These are phyloP conservation scores for Aspergillus jensenii DNA, from an alignment of 2,329 filamentous ascomycete species.

Conservation along the genomic window DNA sequence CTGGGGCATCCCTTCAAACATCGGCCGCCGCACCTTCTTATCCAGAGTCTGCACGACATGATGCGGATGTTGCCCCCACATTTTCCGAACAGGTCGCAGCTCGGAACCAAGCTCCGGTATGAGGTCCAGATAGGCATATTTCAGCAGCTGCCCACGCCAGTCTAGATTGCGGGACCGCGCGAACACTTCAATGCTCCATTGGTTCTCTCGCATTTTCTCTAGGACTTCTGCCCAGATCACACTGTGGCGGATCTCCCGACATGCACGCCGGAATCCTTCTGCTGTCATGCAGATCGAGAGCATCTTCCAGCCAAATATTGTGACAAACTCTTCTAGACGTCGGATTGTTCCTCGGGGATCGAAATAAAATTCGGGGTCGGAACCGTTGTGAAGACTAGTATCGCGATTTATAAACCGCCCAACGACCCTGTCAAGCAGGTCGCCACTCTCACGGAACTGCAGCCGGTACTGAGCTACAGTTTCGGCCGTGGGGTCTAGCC, in stretches of 20 bases:
- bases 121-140: slow-evolving; percentile 3
- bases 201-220: slow-evolving; percentile 16
- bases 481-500: background rate
- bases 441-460: background rate
- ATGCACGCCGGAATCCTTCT: slow-evolving; percentile 23
- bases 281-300: slow-evolving; percentile 28
- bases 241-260: background rate
- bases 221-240: slow-evolving; percentile 19
- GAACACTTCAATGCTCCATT: slow-evolving; percentile 25
- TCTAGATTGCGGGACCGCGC: slow-evolving; percentile 24
- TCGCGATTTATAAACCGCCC: background rate
- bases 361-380: too few species aligned
- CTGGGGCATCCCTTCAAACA: slow-evolving; percentile 13
- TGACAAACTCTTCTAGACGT: slow-evolving; percentile 10
- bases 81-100: background rate
- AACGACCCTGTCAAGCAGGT: background rate
- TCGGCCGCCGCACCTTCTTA: slow-evolving; percentile 4
- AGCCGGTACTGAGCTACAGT: background rate
- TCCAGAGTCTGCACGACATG: slow-evolving; percentile 10
- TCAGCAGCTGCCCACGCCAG: slow-evolving; percentile 21
- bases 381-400: too few species aligned
- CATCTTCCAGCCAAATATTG: slow-evolving; percentile 24
- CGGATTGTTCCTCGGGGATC: background rate
- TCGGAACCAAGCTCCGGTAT: slow-evolving; percentile 5
- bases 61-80: slow-evolving; percentile 17